phyloP scores from a whole-genome alignment of 139 green algal species.

The Nannochloris sp. region DNA sequence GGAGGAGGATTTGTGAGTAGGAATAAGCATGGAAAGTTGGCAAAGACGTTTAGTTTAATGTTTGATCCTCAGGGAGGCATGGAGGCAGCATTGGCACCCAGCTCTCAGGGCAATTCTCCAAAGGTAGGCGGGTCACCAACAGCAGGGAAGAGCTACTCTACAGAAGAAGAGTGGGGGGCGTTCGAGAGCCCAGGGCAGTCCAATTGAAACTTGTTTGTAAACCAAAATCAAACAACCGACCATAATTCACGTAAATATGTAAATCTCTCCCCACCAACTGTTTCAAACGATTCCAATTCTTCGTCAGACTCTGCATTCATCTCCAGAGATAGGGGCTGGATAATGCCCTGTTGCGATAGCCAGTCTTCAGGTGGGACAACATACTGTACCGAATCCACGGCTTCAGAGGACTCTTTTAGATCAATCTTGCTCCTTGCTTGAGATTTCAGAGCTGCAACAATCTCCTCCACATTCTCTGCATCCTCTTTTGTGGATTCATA shows the following conservation, averaged over 20 bases:
- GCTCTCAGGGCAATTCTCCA: neutral
- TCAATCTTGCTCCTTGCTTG: constrained; percentile 14
- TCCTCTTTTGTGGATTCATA: constrained; percentile 20
- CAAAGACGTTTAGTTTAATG: constrained; percentile 15
- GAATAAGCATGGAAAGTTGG: constrained; percentile 4
- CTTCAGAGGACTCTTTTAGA: constrained; percentile 5
- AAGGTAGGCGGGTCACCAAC: neutral
- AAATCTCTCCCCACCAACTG: neutral
- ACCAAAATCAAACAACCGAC: neutral
- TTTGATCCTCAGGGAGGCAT: constrained; percentile 7
- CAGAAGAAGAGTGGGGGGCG: constrained; percentile 1
- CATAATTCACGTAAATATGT: constrained; percentile 20
- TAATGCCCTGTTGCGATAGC: constrained; percentile 32
- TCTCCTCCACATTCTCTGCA: constrained; percentile 15
- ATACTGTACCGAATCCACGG: constrained; percentile 22
- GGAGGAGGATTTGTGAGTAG: constrained; percentile 2
- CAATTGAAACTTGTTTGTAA: constrained; percentile 1
- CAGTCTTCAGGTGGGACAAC: constrained; percentile 18
- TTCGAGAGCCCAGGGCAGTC: neutral
- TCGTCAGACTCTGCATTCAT: constrained; percentile 44
- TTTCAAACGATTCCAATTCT: constrained; percentile 31
- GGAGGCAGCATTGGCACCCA: constrained; percentile 4
- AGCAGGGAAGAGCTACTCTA: neutral
- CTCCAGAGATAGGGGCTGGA: constrained; percentile 35
- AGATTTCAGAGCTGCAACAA: constrained; percentile 7